These are phyloP conservation scores for Plicaturopsis crispa DNA, from an alignment of 768 basidiomycete species.

Conservation along the genomic window DNA sequence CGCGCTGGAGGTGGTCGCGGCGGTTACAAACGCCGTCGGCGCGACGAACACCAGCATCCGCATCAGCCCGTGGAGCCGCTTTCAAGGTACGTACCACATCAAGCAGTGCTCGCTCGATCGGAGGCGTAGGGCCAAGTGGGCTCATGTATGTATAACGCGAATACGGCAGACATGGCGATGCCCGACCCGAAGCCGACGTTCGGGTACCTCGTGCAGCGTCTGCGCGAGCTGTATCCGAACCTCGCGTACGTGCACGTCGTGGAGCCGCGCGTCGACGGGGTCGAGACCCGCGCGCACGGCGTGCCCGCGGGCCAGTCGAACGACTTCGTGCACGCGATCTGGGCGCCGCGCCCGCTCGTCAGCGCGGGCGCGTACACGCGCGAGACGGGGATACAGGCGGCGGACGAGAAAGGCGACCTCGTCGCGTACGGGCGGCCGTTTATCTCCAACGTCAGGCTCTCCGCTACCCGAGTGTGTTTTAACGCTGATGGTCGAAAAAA, in stretches of 20 bases:
- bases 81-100: slow-evolving; percentile 13
- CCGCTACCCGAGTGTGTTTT: too few species aligned
- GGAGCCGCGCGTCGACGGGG: slow-evolving; percentile 13
- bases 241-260: slow-evolving; percentile 31
- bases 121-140: slow-evolving; percentile 14
- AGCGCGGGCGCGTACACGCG: slow-evolving; percentile 27
- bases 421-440: slow-evolving; percentile 30
- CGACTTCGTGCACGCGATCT: slow-evolving; percentile 29
- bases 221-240: slow-evolving; percentile 16
- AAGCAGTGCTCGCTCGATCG: slow-evolving; percentile 11
- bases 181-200: slow-evolving; percentile 21
- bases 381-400: slow-evolving; percentile 21
- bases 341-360: slow-evolving; percentile 25
- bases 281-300: not conserved
- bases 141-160: too few species aligned
- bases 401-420: slow-evolving; percentile 22
- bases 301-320: slow-evolving; percentile 14
- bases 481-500: slow-evolving; percentile 20
- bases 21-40: slow-evolving; percentile 31
- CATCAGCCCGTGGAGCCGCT: slow-evolving; percentile 27
- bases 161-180: slow-evolving; percentile 23
- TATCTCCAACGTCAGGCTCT: slow-evolving; percentile 32
- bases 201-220: slow-evolving; percentile 14
- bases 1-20: slow-evolving; percentile 30
- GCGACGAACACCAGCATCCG: slow-evolving; percentile 31